Evolutionary conservation across 176 grass and related monocot genomes (phyloP).

Genomic region (Eremochloa ophiuroides): DNA sequence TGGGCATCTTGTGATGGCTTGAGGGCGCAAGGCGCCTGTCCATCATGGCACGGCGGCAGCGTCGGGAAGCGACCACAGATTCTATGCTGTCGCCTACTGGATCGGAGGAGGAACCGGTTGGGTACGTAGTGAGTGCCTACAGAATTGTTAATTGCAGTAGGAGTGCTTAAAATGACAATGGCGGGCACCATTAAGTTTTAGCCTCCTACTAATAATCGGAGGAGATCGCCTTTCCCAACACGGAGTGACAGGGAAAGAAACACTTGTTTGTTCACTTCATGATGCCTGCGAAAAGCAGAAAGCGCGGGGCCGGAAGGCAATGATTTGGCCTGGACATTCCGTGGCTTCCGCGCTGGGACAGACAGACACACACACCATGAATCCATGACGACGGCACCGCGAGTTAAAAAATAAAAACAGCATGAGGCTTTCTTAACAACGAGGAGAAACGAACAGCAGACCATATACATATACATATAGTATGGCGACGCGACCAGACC

Average conservation of each 20-base stretch:
- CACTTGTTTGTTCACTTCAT: slow-evolving; percentile 6
- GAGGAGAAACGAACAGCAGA: neutral
- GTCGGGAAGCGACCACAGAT: slow-evolving; percentile 25
- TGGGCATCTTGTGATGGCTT: slow-evolving; percentile 21
- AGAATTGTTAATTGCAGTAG: too few relatives aligned
- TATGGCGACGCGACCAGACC: neutral
- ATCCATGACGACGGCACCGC: neutral
- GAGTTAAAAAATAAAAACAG: slow-evolving; percentile 10
- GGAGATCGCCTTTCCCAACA: slow-evolving; percentile 27
- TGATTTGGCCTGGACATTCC: slow-evolving; percentile 37
- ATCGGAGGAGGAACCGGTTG: neutral
- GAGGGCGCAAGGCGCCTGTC: slow-evolving; percentile 16
- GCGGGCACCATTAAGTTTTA: too few relatives aligned
- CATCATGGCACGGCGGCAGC: slow-evolving; percentile 20
- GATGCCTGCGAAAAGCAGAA: slow-evolving; percentile 27
- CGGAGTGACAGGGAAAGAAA: slow-evolving; percentile 3
- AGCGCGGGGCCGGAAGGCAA: neutral
- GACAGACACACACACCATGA: slow-evolving; percentile 11
- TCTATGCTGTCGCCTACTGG: slow-evolving; percentile 13
- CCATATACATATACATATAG: neutral
- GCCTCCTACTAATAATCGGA: neutral
- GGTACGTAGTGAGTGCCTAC: too few relatives aligned
- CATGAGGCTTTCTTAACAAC: neutral
- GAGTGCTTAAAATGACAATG: too few relatives aligned
- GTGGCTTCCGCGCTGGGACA: slow-evolving; percentile 1